Evolutionary conservation across 2,329 filamentous ascomycete genomes (phyloP).

Genomic region (Graphilbum sp.): DNA sequence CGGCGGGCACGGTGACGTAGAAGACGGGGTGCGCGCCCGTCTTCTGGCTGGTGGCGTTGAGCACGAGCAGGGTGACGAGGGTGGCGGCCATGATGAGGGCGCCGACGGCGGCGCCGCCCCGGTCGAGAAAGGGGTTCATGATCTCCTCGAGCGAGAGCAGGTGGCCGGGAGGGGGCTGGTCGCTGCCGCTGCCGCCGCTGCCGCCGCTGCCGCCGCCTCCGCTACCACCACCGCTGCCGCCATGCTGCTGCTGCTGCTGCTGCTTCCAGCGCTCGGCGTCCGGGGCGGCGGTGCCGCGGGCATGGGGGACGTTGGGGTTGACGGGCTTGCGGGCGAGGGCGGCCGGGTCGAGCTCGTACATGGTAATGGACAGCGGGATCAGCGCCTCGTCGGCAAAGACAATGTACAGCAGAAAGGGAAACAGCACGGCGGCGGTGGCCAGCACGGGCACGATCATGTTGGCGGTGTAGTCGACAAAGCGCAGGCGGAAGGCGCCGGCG

Average conservation of each 20-base stretch:
- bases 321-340: conserved; percentile 38
- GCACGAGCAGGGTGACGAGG: conserved; percentile 44
- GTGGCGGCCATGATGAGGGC: conserved; percentile 50
- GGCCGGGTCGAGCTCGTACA: conserved; percentile 49
- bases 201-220: too few relatives aligned
- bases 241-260: too few relatives aligned
- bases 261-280: conserved; percentile 29
- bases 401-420: conserved; percentile 53
- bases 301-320: conserved; percentile 57
- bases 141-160: conserved; percentile 52
- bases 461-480: conserved; percentile 58
- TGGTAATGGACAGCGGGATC: conserved; percentile 48
- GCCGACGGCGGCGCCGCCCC: conserved; percentile 46
- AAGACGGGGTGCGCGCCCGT: conserved; percentile 41
- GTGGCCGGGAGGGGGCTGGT: conserved; percentile 36
- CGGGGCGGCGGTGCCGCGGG: conserved; percentile 35
- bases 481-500: conserved; percentile 55
- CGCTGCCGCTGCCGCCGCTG: too few relatives aligned
- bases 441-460: conserved; percentile 62
- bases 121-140: conserved; percentile 60
- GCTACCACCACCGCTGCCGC: too few relatives aligned
- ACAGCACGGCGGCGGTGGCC: conserved; percentile 49
- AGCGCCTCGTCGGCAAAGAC: conserved; percentile 48
- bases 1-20: conserved; percentile 53
- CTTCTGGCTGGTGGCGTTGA: conserved; percentile 43